A percentile compares a stretch with the other conserved stretches of the same genome.
Evolutionary conservation across 805 yeast species (phyloP).

Genomic region (Kodamaea hsintzibuensis): DNA sequence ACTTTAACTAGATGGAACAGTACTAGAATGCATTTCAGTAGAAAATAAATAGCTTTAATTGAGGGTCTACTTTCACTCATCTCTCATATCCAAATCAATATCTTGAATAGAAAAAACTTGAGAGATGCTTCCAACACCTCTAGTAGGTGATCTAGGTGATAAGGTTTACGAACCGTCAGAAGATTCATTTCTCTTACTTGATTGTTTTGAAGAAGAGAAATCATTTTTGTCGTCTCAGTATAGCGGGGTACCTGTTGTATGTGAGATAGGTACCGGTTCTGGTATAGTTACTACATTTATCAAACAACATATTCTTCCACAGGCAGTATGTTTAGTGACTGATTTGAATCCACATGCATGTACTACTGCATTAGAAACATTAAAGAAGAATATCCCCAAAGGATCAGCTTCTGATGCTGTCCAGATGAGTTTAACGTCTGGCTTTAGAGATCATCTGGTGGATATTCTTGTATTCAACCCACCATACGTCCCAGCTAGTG

Average conservation of each 20-base stretch:
- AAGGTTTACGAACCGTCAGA: slow-evolving; percentile 94
- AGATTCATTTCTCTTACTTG: slow-evolving; percentile 83
- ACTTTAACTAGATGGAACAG: no score
- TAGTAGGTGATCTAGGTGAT: slow-evolving; percentile 54
- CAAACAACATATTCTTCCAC: slow-evolving; percentile 53
- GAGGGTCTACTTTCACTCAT: no score
- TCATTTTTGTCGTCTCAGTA: slow-evolving; percentile 28
- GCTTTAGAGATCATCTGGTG: slow-evolving; percentile 46
- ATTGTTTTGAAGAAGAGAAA: slow-evolving; percentile 67
- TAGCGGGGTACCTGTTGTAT: slow-evolving; percentile 49
- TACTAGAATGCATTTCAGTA: no score
- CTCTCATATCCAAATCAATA: not conserved
- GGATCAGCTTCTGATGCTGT: slow-evolving; percentile 22
- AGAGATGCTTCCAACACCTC: slow-evolving; percentile 80
- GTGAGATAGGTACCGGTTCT: slow-evolving; percentile 91
- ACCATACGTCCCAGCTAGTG: slow-evolving; percentile 91
- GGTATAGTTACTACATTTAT: slow-evolving; percentile 85
- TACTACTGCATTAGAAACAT: slow-evolving; percentile 32
- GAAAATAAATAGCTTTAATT: no score
- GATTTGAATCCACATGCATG: slow-evolving; percentile 86
- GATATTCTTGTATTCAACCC: slow-evolving; percentile 90
- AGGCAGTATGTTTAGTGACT: slow-evolving; percentile 60
- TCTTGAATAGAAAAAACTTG: not conserved
- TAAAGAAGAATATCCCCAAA: slow-evolving; percentile 18
- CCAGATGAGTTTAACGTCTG: slow-evolving; percentile 60